phyloP scores from a whole-genome alignment of 257 asterid genomes.

The Scutellaria barbata region DNA sequence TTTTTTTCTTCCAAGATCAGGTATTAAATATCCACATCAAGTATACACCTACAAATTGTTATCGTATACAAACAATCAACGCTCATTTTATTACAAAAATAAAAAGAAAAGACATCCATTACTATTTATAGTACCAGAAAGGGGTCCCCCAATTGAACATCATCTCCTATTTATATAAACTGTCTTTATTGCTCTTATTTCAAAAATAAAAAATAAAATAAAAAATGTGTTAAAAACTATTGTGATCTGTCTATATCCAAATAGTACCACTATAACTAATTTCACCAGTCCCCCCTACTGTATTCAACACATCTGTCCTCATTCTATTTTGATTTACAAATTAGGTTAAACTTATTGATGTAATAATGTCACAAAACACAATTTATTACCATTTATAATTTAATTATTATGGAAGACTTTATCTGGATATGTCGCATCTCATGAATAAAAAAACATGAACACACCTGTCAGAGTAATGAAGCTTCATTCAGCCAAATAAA shows the following conservation, averaged over 20 bases:
- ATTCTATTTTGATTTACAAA: conserved; percentile 13
- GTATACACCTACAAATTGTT: too few species aligned
- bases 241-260: neutral
- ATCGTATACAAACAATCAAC: too few species aligned
- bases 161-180: too few species aligned
- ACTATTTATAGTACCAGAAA: too few species aligned
- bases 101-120: too few species aligned
- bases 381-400: conserved; percentile 10
- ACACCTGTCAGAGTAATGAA: neutral
- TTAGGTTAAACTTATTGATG: neutral
- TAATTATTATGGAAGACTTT: neutral
- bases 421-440: conserved; percentile 17
- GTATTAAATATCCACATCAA: too few species aligned
- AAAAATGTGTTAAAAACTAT: too few species aligned
- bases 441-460: neutral
- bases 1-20: too few species aligned
- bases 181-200: too few species aligned
- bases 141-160: too few species aligned
- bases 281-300: neutral
- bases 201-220: too few species aligned
- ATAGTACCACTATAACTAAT: neutral
- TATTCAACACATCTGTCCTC: conserved; percentile 23
- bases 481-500: conserved; percentile 1
- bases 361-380: neutral
- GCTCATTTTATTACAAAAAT: too few species aligned